phyloP scores from a whole-genome alignment of 192 early-diverging fungal species.

The Coemansia erecta region DNA sequence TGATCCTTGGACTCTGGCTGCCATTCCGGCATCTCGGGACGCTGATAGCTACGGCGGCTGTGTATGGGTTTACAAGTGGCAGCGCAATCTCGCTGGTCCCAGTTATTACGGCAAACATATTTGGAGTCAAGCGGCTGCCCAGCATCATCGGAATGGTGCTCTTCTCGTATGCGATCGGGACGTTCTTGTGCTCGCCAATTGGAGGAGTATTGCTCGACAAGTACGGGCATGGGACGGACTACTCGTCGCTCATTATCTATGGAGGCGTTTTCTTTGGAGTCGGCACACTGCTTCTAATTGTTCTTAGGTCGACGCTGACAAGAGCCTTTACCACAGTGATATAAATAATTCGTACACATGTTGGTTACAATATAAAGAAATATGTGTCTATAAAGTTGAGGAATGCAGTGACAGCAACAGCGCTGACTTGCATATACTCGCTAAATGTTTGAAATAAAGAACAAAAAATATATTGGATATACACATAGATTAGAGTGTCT shows the following conservation, averaged over 20 bases:
- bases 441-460: no score
- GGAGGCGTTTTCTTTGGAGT: slow-evolving; percentile 25
- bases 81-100: slow-evolving; percentile 26
- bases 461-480: no score
- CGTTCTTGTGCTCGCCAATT: slow-evolving; percentile 22
- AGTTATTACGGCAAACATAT: slow-evolving; percentile 24
- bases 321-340: neutral
- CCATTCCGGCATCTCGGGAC: slow-evolving; percentile 18
- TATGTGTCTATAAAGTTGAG: neutral
- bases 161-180: slow-evolving; percentile 19
- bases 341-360: no score
- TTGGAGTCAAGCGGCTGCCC: slow-evolving; percentile 27
- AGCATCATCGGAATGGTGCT: slow-evolving; percentile 36
- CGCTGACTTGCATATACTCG: no score
- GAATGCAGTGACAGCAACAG: no score
- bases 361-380: no score
- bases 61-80: slow-evolving; percentile 33
- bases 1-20: slow-evolving; percentile 29
- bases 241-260: slow-evolving; percentile 27
- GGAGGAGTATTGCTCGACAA: slow-evolving; percentile 30
- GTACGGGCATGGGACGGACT: slow-evolving; percentile 32
- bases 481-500: no score
- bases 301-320: neutral
- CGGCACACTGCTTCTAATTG: slow-evolving; percentile 1
- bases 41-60: slow-evolving; percentile 13